Percentiles rank a stretch among this genome's conserved stretches.
These are phyloP conservation scores for Phytophthora podocarpi DNA, from an alignment of 352 stramenopile species.

Conservation along the genomic window DNA sequence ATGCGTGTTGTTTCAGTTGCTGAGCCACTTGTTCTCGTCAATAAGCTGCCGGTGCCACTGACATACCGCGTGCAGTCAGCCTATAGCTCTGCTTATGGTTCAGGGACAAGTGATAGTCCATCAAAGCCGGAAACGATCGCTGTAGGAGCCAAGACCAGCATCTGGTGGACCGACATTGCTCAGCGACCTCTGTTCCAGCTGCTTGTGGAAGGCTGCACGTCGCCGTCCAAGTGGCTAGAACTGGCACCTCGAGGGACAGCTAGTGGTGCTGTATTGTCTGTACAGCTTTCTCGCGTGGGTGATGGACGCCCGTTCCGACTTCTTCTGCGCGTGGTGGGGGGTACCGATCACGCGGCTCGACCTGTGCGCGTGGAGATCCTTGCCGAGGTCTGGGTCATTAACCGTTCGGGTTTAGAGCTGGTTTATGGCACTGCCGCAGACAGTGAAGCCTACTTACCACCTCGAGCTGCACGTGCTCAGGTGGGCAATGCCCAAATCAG, in stretches of 20 bases:
- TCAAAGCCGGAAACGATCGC: constrained; percentile 44
- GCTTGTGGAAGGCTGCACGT: constrained; percentile 63
- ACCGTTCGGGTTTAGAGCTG: constrained; percentile 76
- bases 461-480: constrained; percentile 53
- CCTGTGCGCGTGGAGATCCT: constrained; percentile 41
- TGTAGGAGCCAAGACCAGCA: constrained; percentile 65
- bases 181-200: constrained; percentile 77
- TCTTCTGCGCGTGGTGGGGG: constrained; percentile 59
- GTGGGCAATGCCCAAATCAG: constrained; percentile 80
- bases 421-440: constrained; percentile 76
- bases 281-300: constrained; percentile 58
- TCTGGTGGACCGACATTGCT: constrained; percentile 77
- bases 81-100: constrained; percentile 41
- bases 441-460: constrained; percentile 62
- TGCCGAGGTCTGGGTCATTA: constrained; percentile 84
- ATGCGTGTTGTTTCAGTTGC: constrained; percentile 65
- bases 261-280: constrained; percentile 57
- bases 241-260: constrained; percentile 52
- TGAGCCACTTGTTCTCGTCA: constrained; percentile 78
- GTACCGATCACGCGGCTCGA: constrained; percentile 24
- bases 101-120: constrained; percentile 30
- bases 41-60: constrained; percentile 78
- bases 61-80: constrained; percentile 59
- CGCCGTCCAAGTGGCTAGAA: constrained; percentile 70
- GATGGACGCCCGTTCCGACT: constrained; percentile 75